Evolutionary conservation across 225 moss, liverwort and hornwort species (phyloP).

Genomic region (Pseudisothecium myosuroides): DNA sequence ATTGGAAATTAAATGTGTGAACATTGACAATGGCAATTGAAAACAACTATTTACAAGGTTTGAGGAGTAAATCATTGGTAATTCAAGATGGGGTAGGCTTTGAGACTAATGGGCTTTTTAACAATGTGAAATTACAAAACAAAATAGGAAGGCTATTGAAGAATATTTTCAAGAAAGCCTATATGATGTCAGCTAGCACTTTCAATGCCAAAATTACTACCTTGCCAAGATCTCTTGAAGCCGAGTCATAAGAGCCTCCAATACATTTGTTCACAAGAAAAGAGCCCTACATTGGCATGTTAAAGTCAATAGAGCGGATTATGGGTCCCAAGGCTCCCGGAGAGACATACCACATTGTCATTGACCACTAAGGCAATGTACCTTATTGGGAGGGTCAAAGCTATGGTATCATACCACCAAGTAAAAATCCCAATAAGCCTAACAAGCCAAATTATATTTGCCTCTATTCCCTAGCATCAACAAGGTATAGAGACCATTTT

Average conservation of each 20-base stretch:
- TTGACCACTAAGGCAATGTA: not conserved
- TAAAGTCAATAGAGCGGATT: not conserved
- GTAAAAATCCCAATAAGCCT: not conserved
- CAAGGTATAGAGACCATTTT: not conserved
- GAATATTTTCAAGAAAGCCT: not conserved
- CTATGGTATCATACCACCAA: not conserved
- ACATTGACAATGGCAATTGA: not conserved
- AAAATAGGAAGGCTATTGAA: not conserved
- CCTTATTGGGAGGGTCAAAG: not conserved
- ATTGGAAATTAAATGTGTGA: accelerated
- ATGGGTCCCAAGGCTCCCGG: accelerated
- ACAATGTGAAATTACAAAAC: not conserved
- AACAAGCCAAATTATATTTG: not conserved
- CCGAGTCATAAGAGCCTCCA: not conserved
- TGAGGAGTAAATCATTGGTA: not conserved
- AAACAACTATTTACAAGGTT: not conserved
- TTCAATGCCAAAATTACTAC: not conserved
- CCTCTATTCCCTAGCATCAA: not conserved
- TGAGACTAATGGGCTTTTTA: not conserved
- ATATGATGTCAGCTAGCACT: not conserved
- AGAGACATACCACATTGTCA: not conserved
- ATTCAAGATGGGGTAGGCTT: not conserved
- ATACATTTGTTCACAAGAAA: not conserved
- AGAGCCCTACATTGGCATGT: not conserved
- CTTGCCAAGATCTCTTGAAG: not conserved